Evolutionary conservation across 192 early-diverging fungal species (phyloP), one percentile per base, ranked within the genome.

Genomic region (Pilobolus umbonatus): DNA sequence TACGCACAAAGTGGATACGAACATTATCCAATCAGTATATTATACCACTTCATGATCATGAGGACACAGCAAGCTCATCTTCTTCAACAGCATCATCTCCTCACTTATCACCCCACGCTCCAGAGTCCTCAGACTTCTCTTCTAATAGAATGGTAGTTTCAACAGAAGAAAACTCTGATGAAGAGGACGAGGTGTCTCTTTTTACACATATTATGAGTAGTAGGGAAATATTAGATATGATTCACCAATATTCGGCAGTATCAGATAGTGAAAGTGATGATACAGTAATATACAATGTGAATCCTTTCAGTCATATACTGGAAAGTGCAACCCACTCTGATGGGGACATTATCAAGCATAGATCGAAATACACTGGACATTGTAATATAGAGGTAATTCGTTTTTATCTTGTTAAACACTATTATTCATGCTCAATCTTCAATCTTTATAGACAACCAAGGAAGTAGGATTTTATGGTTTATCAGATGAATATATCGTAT

Each of bases 381-480:
- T 59, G 60, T 48, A 72, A 72, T 32, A 52, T 61, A 14, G 40
- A 38, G 52, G 65, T 67, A 60, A 36, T 4, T 21, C 1, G 47
- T 45, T 29, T 30, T 28, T 19, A 31, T 14, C 3, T 14, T 19
- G 17, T 17, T 31, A 3, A 14, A 7, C 26, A 25, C 17, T 8
- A 55, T 55, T 22, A 22, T 7, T 17, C 14, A 9, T 6, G 2
- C 5, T 40, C 38, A 64, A 17, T 14, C 38, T 17, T 69, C 68
- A 0, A 64, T 73, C 32, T 71, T 68, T 44, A 3, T 67, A 80
- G 62, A 87, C 85, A 3, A 56, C 83, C 38, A 92, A 92, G 58
- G 88, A 89, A 48, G 86, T 87, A 28, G 85, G 81, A 56, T 89
- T 87, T 73, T 80, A 73, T 64, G 84, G 84, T 0, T 66, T 80